These are phyloP conservation scores for Populus simonii DNA, from an alignment of 345 rosid species.

Conservation along the genomic window DNA sequence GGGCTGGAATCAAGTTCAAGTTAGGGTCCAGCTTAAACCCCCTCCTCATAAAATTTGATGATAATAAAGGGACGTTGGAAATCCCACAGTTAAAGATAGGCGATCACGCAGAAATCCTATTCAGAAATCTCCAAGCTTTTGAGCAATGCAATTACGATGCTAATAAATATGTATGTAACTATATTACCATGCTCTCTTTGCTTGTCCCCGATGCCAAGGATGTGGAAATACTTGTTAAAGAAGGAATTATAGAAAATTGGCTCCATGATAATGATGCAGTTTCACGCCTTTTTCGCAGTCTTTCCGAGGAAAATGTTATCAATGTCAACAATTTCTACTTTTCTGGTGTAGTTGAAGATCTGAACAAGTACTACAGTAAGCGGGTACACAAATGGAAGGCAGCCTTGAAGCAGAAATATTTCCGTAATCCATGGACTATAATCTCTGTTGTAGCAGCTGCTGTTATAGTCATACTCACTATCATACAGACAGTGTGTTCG, in stretches of 20 bases:
- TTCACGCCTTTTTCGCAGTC: conserved; percentile 6
- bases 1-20: conserved; percentile 13
- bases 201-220: conserved; percentile 7
- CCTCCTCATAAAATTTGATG: conserved; percentile 10
- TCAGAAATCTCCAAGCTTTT: conserved; percentile 17
- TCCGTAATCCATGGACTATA: conserved; percentile 21
- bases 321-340: neutral
- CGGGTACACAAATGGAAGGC: conserved; percentile 19
- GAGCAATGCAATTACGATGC: conserved; percentile 6
- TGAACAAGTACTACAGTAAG: neutral
- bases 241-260: conserved; percentile 4
- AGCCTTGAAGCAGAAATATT: conserved; percentile 15
- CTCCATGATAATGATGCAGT: neutral
- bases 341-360: neutral
- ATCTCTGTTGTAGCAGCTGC: conserved; percentile 19
- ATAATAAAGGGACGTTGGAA: conserved; percentile 7
- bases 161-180: neutral
- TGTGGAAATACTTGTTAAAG: conserved; percentile 6
- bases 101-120: neutral
- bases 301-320: neutral
- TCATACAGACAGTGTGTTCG: conserved; percentile 10
- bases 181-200: conserved; percentile 2
- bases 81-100: conserved; percentile 10
- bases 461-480: conserved; percentile 7
- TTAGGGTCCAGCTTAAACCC: neutral